phyloP scores from a whole-genome alignment of 2,329 filamentous ascomycete genomes.

The Beauveria rudraprayagi region DNA sequence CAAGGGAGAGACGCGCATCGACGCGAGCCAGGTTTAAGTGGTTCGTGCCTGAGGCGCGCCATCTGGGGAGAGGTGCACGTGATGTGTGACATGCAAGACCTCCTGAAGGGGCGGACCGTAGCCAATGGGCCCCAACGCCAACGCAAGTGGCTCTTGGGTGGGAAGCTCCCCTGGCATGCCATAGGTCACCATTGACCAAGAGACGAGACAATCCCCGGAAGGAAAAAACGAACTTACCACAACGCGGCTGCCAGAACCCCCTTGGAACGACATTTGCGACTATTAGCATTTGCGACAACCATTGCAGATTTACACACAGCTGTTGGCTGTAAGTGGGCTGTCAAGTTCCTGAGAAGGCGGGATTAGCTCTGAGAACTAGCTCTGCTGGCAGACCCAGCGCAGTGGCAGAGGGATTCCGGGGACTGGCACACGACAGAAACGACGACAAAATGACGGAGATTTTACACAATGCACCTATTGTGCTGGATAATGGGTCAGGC shows the following conservation, averaged over 20 bases:
- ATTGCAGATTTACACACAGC: not conserved
- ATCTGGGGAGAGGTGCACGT: slow-evolving; percentile 20
- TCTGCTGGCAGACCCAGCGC: not conserved
- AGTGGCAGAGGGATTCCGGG: not conserved
- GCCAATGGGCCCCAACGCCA: slow-evolving; percentile 16
- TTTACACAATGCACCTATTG: slow-evolving; percentile 95
- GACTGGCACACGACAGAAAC: not conserved
- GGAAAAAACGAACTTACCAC: not conserved
- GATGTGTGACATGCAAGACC: slow-evolving; percentile 19
- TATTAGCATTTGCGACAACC: not conserved
- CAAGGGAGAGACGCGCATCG: slow-evolving; percentile 27
- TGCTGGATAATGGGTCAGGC: slow-evolving; percentile 97
- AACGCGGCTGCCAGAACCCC: not conserved
- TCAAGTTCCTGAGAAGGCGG: not conserved
- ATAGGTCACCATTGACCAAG: slow-evolving; percentile 6
- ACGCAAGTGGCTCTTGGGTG: slow-evolving; percentile 13
- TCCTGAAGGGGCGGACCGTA: slow-evolving; percentile 16
- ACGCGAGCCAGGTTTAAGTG: slow-evolving; percentile 31
- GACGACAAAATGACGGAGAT: slow-evolving; percentile 43
- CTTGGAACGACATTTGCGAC: not conserved
- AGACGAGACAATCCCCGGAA: slow-evolving; percentile 1
- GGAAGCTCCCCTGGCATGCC: slow-evolving; percentile 8
- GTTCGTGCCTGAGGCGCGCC: slow-evolving; percentile 27
- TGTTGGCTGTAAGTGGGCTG: slow-evolving; percentile 9
- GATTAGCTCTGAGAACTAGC: slow-evolving; percentile 1